Conservation (phyloP, 106 monocot genomes). For the Apostasia shenzhenica region DNA sequence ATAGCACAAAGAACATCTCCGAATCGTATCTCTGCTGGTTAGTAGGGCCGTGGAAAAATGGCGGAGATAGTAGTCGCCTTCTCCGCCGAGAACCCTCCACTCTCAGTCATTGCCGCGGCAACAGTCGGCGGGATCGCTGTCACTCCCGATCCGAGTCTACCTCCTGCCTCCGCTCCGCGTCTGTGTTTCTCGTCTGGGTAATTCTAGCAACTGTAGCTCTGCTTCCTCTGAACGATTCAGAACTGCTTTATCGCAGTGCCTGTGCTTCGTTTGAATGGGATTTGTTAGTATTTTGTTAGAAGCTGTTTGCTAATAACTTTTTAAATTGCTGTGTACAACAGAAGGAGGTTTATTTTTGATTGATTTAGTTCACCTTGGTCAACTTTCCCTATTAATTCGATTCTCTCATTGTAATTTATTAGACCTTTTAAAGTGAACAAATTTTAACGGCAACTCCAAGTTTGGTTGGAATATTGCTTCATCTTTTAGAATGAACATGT, state of each 20-base stretch:
- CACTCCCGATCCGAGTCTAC: constrained; percentile 2
- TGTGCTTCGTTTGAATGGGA: no score
- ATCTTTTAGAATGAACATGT: no score
- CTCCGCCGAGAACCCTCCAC: constrained; percentile 5
- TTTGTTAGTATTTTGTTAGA: background rate
- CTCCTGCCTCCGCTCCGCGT: constrained; percentile 1
- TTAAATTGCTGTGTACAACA: no score
- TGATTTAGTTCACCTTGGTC: no score
- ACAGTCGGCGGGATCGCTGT: background rate
- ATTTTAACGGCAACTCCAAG: no score
- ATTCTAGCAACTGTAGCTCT: background rate
- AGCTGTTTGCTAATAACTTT: background rate
- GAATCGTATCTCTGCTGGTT: no score
- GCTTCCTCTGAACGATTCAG: background rate
- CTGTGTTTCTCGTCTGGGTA: constrained; percentile 5
- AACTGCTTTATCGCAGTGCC: background rate
- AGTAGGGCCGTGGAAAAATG: background rate
- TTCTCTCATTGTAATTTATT: no score
- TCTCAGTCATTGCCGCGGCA: background rate
- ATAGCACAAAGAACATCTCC: no score
- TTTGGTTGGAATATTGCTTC: no score
- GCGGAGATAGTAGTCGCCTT: background rate
- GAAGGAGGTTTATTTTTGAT: no score
- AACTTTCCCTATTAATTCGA: no score
- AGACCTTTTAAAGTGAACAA: no score